Conservation (phyloP, 2,329 filamentous ascomycete genomes). For the Aspergillus tamarii region DNA sequence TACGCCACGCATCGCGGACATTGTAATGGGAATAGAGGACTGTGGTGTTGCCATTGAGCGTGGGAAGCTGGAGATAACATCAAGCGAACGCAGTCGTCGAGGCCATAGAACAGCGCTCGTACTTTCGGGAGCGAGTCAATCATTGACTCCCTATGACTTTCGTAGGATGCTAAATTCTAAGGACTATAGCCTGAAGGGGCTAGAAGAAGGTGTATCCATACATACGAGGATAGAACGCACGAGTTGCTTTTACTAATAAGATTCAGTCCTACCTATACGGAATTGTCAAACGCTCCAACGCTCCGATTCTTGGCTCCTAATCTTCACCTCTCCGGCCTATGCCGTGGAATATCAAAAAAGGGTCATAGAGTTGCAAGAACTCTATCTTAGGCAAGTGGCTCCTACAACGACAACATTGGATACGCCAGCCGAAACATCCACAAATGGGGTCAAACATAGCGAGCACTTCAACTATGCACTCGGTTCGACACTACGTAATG, state of each 20-base stretch:
- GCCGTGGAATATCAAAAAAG: not conserved
- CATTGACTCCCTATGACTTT: not conserved
- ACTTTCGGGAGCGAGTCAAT: not conserved
- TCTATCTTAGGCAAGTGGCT: not conserved
- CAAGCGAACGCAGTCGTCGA: slow-evolving; percentile 4
- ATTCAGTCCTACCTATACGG: slow-evolving; percentile 1
- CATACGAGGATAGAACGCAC: not conserved
- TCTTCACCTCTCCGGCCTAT: not conserved
- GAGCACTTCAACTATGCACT: not conserved
- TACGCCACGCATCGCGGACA: slow-evolving; percentile 1
- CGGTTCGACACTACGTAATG: not conserved
- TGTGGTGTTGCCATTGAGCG: not conserved
- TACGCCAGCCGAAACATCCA: not conserved
- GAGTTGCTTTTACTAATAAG: not conserved
- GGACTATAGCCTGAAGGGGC: not conserved
- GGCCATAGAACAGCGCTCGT: slow-evolving; percentile 1
- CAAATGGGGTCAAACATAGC: not conserved
- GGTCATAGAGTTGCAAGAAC: not conserved
- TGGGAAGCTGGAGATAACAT: not conserved
- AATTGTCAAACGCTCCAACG: not conserved
- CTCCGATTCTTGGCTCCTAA: not conserved
- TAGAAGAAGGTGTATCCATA: slow-evolving; percentile 4
- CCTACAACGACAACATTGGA: not conserved
- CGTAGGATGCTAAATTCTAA: not conserved
- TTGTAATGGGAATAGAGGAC: slow-evolving; percentile 5